Evolutionary conservation across 805 yeast genomes (phyloP).

Genomic region (Candida xiaguanensis): DNA sequence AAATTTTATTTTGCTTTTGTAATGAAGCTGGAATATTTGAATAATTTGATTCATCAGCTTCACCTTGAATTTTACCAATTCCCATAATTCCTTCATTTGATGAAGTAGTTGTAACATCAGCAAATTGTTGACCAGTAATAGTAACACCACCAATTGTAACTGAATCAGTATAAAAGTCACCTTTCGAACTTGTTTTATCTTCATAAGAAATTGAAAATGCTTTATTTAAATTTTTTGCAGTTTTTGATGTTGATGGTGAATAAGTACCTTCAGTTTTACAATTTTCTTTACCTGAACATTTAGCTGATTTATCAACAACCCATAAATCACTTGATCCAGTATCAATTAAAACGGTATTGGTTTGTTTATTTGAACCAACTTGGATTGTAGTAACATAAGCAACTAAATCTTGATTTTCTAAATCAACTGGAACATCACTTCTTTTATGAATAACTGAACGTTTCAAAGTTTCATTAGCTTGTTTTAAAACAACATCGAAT

Average conservation of each 20-base stretch:
- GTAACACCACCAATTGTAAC: constrained; percentile 12
- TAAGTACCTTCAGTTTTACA: constrained; percentile 12
- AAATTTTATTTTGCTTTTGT: constrained; percentile 29
- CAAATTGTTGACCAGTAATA: constrained; percentile 15
- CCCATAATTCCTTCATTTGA: constrained; percentile 71
- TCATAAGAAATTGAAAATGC: constrained; percentile 11
- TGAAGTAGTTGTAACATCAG: constrained; percentile 37
- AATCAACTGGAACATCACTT: constrained; percentile 1
- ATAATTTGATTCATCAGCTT: constrained; percentile 18
- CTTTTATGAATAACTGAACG: not conserved
- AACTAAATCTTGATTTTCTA: constrained; percentile 3
- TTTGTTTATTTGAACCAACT: constrained; percentile 14
- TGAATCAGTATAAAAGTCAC: constrained; percentile 15
- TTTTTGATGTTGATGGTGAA: constrained; percentile 12
- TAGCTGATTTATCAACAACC: constrained; percentile 22
- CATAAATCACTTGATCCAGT: constrained; percentile 27
- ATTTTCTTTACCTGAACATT: constrained; percentile 15
- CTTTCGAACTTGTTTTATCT: constrained; percentile 11
- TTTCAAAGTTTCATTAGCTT: not conserved
- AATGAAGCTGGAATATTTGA: constrained; percentile 31
- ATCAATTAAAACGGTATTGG: constrained; percentile 18
- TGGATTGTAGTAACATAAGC: constrained; percentile 5
- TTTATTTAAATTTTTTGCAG: constrained; percentile 6
- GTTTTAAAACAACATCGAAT: constrained; percentile 7
- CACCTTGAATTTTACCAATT: constrained; percentile 48